Evolutionary conservation across 306 rosid species (phyloP).

Genomic region (Vigna trinervia): DNA sequence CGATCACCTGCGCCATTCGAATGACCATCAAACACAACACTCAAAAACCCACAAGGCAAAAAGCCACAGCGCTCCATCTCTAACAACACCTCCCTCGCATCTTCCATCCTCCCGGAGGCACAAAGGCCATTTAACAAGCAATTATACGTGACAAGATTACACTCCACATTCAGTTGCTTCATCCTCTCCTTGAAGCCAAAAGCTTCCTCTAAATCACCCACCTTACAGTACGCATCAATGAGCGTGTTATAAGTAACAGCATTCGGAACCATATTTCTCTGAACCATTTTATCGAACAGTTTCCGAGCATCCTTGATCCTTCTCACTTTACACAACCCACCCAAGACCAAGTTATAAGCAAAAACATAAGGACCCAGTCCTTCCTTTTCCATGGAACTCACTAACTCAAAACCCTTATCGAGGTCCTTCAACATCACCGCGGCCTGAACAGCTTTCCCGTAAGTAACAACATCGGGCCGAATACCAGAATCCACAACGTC

Average conservation of each 20-base stretch:
- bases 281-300: slow-evolving; percentile 71
- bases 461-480: slow-evolving; percentile 56
- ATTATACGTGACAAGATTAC: slow-evolving; percentile 68
- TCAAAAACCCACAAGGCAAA: slow-evolving; percentile 62
- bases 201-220: slow-evolving; percentile 66
- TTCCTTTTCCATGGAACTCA: slow-evolving; percentile 57
- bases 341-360: slow-evolving; percentile 62
- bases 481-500: slow-evolving; percentile 59
- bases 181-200: slow-evolving; percentile 68
- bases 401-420: slow-evolving; percentile 51
- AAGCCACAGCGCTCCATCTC: slow-evolving; percentile 67
- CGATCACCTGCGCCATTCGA: slow-evolving; percentile 45
- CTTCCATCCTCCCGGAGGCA: slow-evolving; percentile 60
- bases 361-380: slow-evolving; percentile 55
- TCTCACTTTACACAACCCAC: slow-evolving; percentile 61
- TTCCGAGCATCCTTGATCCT: slow-evolving; percentile 66
- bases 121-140: slow-evolving; percentile 71
- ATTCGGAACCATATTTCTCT: slow-evolving; percentile 49
- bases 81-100: slow-evolving; percentile 55
- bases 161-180: slow-evolving; percentile 58
- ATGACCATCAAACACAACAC: slow-evolving; percentile 61
- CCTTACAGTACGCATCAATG: slow-evolving; percentile 75
- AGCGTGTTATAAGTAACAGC: slow-evolving; percentile 70
- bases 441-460: slow-evolving; percentile 67
- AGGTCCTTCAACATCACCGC: slow-evolving; percentile 66